Conservation (phyloP, 164 flowering plant genomes). For the Liquidambar formosana region DNA sequence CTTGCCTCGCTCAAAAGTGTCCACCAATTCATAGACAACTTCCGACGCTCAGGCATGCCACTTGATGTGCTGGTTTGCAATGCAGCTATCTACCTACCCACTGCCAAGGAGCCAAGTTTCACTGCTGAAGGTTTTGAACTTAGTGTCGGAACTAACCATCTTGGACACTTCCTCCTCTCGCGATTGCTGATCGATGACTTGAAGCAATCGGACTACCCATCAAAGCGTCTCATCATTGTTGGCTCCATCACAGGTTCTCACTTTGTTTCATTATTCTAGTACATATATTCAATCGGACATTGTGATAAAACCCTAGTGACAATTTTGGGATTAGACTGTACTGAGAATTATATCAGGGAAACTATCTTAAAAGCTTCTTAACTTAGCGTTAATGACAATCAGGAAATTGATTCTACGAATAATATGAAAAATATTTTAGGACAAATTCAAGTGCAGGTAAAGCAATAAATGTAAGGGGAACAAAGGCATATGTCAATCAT, state of each 20-base stretch:
- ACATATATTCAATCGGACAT: neutral
- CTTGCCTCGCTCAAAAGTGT: conserved; percentile 95
- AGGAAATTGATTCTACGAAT: neutral
- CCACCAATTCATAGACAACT: conserved; percentile 83
- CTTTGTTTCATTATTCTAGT: neutral
- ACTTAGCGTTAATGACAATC: neutral
- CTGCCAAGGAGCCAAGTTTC: conserved; percentile 91
- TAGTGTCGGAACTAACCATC: conserved; percentile 94
- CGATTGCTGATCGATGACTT: conserved; percentile 81
- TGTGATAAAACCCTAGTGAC: too few relatives aligned
- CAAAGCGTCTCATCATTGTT: conserved; percentile 85
- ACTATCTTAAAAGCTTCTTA: neutral
- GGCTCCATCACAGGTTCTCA: conserved; percentile 91
- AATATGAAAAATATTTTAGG: neutral
- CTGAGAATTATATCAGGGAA: neutral
- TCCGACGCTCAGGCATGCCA: conserved; percentile 63
- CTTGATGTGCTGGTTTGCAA: conserved; percentile 93
- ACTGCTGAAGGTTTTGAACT: conserved; percentile 95
- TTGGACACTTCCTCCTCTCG: conserved; percentile 91
- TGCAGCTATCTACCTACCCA: conserved; percentile 92
- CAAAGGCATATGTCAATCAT: neutral
- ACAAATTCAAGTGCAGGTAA: neutral
- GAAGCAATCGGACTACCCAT: conserved; percentile 80
- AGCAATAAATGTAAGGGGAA: neutral
- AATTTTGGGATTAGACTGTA: too few relatives aligned